A percentile compares a stretch with the other conserved stretches of the same genome.
phyloP scores from a whole-genome alignment of 371 early-diverging fungal genomes.

The Dichotomocladium elegans region DNA sequence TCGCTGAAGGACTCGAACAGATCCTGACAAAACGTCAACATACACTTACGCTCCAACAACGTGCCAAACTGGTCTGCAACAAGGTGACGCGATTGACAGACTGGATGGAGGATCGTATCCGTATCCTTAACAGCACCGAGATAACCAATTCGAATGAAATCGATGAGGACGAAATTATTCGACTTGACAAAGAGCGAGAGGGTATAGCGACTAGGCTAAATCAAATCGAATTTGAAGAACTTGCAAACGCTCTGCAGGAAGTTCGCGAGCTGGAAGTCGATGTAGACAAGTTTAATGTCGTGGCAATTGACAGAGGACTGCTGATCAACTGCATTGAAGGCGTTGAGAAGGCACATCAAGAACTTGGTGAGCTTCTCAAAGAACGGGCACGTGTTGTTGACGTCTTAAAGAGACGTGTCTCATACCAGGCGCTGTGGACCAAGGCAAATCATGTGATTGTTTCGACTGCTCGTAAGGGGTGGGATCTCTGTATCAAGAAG shows the following conservation, averaged over 20 bases:
- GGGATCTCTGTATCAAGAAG: constrained; percentile 40
- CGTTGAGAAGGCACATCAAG: constrained; percentile 20
- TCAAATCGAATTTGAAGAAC: constrained; percentile 38
- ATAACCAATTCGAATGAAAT: constrained; percentile 9
- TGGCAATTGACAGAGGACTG: constrained; percentile 29
- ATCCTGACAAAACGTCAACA: constrained; percentile 33
- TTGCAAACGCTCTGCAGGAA: constrained; percentile 21
- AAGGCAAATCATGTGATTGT: constrained; percentile 35
- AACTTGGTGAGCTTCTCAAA: constrained; percentile 16
- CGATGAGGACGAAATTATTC: constrained; percentile 15
- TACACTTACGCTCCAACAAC: constrained; percentile 30
- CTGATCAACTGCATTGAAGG: constrained; percentile 24
- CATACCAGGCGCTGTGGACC: constrained; percentile 37
- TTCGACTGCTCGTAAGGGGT: constrained; percentile 35
- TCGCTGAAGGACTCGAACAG: constrained; percentile 42
- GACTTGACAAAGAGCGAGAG: constrained; percentile 46
- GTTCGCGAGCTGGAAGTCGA: constrained; percentile 33
- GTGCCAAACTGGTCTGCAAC: constrained; percentile 31
- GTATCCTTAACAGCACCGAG: constrained; percentile 14
- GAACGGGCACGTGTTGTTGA: constrained; percentile 25
- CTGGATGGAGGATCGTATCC: constrained; percentile 42
- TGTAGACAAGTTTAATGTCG: constrained; percentile 32
- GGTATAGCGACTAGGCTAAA: constrained; percentile 22
- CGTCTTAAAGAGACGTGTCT: constrained; percentile 21
- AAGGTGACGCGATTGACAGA: constrained; percentile 25